Evolutionary conservation across 2,329 filamentous ascomycete genomes (phyloP).

Genomic region (Penicillium psychrosexuale): DNA sequence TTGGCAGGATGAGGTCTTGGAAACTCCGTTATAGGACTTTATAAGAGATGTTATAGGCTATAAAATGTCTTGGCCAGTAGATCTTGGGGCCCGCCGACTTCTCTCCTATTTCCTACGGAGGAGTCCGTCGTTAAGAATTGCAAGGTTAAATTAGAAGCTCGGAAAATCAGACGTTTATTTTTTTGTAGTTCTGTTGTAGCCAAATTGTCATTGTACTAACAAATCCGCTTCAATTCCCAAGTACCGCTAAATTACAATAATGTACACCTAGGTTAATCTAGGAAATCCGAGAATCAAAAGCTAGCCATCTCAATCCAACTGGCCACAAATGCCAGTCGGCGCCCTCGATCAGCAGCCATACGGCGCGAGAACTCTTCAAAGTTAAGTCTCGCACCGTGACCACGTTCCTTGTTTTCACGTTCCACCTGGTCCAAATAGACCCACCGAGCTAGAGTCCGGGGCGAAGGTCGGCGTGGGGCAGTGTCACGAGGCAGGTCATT

Average conservation of each 20-base stretch:
- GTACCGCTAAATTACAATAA: conserved; percentile 3
- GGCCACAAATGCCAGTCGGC: conserved; percentile 74
- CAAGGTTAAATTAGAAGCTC: not conserved
- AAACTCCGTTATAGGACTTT: not conserved
- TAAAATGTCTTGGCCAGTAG: not conserved
- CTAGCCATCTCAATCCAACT: conserved; percentile 81
- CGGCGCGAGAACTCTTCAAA: conserved; percentile 76
- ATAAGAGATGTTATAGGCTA: not conserved
- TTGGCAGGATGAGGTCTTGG: not conserved
- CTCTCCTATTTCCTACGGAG: not conserved
- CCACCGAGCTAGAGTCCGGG: conserved; percentile 45
- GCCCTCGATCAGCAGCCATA: conserved; percentile 66
- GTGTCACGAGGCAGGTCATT: conserved; percentile 13
- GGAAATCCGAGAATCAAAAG: conserved; percentile 48
- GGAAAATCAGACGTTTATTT: not conserved
- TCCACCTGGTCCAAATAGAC: conserved; percentile 61
- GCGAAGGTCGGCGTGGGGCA: conserved; percentile 25
- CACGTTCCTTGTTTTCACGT: conserved; percentile 65
- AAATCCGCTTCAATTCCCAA: not conserved
- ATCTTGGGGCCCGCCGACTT: not conserved
- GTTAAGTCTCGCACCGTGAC: conserved; percentile 68
- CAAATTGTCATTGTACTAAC: not conserved
- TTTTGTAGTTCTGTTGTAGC: not conserved
- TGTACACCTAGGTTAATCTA: not conserved
- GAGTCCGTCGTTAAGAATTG: not conserved